These are phyloP conservation scores for Epichloe uncinata DNA, from an alignment of 2,329 filamentous ascomycete species.

Conservation along the genomic window DNA sequence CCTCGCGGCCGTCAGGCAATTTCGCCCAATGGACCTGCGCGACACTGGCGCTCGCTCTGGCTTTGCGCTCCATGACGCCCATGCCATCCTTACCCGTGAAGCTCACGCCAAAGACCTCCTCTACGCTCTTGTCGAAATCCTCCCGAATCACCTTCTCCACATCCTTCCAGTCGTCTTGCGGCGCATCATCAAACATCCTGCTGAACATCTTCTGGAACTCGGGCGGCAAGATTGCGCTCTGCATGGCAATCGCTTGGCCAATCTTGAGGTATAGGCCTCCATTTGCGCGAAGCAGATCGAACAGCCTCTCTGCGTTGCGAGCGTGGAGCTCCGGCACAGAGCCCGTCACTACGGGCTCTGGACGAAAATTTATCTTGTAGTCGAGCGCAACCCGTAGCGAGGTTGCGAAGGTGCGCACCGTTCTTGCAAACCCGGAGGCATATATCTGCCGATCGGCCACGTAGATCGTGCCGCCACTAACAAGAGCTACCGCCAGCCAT, in stretches of 20 bases:
- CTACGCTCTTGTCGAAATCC: slow-evolving; percentile 75
- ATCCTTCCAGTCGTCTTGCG: slow-evolving; percentile 79
- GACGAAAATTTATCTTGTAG: slow-evolving; percentile 93
- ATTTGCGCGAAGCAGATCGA: slow-evolving; percentile 69
- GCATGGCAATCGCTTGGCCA: slow-evolving; percentile 96
- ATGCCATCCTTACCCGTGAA: slow-evolving; percentile 59
- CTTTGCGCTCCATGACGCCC: slow-evolving; percentile 47
- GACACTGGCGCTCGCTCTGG: slow-evolving; percentile 72
- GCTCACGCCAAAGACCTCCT: slow-evolving; percentile 87
- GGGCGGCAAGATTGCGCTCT: slow-evolving; percentile 81
- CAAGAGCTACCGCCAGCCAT: slow-evolving; percentile 50
- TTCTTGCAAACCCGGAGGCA: slow-evolving; percentile 65
- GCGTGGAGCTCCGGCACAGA: slow-evolving; percentile 66
- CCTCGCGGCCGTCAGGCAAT: slow-evolving; percentile 73
- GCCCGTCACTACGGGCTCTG: slow-evolving; percentile 59
- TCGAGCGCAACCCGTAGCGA: slow-evolving; percentile 75
- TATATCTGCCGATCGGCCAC: slow-evolving; percentile 61
- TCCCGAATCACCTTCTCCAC: slow-evolving; percentile 74
- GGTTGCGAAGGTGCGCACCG: slow-evolving; percentile 65
- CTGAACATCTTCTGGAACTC: slow-evolving; percentile 96
- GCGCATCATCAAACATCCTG: slow-evolving; percentile 95
- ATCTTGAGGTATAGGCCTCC: slow-evolving; percentile 95
- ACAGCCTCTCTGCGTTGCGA: slow-evolving; percentile 73
- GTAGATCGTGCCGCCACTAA: slow-evolving; percentile 49
- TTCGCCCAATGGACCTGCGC: slow-evolving; percentile 95